Conservation (phyloP, 495 filamentous ascomycete genomes). For the Bryoglossum gracile region DNA sequence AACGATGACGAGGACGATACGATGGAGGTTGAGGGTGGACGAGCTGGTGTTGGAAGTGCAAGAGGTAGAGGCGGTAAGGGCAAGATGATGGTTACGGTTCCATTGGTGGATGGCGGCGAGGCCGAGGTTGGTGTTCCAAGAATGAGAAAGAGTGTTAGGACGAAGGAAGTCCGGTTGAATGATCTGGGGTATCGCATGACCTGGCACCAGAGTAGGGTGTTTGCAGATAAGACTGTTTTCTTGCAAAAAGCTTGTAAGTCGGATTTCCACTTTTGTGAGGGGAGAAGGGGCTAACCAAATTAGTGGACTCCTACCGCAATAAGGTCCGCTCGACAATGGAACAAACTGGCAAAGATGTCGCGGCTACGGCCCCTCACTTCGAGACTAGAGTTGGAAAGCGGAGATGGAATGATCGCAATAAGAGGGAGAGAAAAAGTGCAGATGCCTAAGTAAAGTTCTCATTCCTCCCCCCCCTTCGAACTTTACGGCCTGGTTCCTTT, state of each 20-base stretch:
- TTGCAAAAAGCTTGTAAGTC: constrained; percentile 82
- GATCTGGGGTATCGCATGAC: constrained; percentile 92
- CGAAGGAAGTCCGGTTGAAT: constrained; percentile 79
- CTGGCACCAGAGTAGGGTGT: constrained; percentile 87
- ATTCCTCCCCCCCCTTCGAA: no score
- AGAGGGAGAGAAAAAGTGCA: constrained; percentile 14
- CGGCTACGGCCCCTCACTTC: constrained; percentile 69
- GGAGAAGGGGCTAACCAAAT: not conserved
- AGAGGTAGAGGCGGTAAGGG: constrained; percentile 26
- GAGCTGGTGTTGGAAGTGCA: not conserved
- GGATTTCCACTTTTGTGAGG: not conserved
- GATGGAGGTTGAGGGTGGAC: constrained; percentile 36
- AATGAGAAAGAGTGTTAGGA: constrained; percentile 55
- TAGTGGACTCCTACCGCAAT: constrained; percentile 91
- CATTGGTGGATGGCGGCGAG: constrained; percentile 64
- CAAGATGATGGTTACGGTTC: constrained; percentile 58
- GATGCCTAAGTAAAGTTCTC: not conserved
- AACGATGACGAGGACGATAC: constrained; percentile 56
- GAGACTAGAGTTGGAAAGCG: constrained; percentile 86
- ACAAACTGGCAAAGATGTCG: constrained; percentile 61
- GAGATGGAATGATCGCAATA: constrained; percentile 64
- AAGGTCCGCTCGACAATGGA: constrained; percentile 83
- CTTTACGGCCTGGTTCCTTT: no score
- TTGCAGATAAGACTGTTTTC: constrained; percentile 77
- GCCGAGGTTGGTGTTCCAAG: constrained; percentile 65